Percentiles rank a stretch among this genome's conserved stretches.
Evolutionary conservation across 352 stramenopile species (phyloP).

Genomic region (Peronosclerospora sorghi): DNA sequence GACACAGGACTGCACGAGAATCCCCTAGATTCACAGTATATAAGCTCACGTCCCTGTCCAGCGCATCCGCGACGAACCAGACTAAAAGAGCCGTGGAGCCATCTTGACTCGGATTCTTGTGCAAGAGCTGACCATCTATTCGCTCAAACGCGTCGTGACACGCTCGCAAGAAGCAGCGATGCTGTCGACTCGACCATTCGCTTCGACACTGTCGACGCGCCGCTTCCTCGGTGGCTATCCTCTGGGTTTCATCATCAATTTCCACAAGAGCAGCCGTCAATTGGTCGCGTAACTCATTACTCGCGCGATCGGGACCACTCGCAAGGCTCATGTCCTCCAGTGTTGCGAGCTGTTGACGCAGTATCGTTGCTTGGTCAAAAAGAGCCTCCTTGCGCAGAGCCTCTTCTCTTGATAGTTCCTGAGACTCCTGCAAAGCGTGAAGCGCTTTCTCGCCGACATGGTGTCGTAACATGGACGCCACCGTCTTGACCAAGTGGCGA

Average conservation of each 20-base stretch:
- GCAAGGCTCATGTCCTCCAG: slow-evolving; percentile 8
- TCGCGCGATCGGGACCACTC: not conserved
- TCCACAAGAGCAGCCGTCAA: slow-evolving; percentile 14
- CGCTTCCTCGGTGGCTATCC: slow-evolving; percentile 28
- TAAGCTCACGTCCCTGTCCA: slow-evolving; percentile 16
- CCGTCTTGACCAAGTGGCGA: slow-evolving; percentile 30
- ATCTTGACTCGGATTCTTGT: slow-evolving; percentile 33
- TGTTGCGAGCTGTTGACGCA: slow-evolving; percentile 24
- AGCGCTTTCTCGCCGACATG: slow-evolving; percentile 16
- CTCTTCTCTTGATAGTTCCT: slow-evolving; percentile 13
- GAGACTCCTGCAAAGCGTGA: slow-evolving; percentile 9
- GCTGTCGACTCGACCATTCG: slow-evolving; percentile 18
- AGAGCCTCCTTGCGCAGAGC: slow-evolving; percentile 19
- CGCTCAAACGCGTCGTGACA: slow-evolving; percentile 30
- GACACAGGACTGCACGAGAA: slow-evolving; percentile 48
- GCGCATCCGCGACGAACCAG: slow-evolving; percentile 30
- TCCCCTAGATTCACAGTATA: slow-evolving; percentile 56
- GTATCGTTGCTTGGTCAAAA: slow-evolving; percentile 13
- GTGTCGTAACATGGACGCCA: slow-evolving; percentile 18
- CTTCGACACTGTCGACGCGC: slow-evolving; percentile 10
- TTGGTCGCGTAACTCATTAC: slow-evolving; percentile 10
- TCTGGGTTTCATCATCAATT: slow-evolving; percentile 17
- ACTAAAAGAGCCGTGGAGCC: slow-evolving; percentile 41
- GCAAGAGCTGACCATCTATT: slow-evolving; percentile 31
- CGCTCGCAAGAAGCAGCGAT: slow-evolving; percentile 18